Conservation (phyloP, 2,329 filamentous ascomycete genomes). For the Capronia americana region DNA sequence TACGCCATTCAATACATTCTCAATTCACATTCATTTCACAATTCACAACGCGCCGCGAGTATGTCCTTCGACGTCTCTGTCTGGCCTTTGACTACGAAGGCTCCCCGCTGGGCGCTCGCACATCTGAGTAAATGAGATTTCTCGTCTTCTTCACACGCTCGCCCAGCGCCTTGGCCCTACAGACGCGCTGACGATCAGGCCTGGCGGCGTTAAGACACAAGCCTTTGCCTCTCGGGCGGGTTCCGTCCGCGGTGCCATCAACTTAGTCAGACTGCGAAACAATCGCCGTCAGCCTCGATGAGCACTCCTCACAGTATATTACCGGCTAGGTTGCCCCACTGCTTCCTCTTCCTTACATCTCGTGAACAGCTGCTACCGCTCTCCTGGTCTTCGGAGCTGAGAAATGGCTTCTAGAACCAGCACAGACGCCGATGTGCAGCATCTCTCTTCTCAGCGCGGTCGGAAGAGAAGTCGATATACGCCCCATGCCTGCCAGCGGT, state of each 20-base stretch:
- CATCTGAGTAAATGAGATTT: neutral
- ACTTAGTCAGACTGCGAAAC: neutral
- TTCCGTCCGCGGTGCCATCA: neutral
- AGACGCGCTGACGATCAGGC: neutral
- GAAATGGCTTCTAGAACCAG: neutral
- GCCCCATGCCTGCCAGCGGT: slow-evolving; percentile 24
- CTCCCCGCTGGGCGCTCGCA: neutral
- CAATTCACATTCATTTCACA: neutral
- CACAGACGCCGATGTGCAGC: slow-evolving; percentile 1
- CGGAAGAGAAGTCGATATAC: slow-evolving; percentile 27
- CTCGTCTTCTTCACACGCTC: neutral
- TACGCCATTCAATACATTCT: neutral
- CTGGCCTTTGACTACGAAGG: neutral
- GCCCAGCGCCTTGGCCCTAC: neutral
- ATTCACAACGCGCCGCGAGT: neutral
- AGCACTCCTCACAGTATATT: neutral
- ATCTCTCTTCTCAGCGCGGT: neutral
- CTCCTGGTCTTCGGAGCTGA: neutral
- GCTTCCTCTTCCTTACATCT: neutral
- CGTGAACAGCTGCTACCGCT: neutral
- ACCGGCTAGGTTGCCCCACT: neutral
- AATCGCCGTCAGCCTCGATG: neutral
- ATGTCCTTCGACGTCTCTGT: neutral
- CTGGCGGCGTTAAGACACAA: neutral
- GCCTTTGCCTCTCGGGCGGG: neutral